phyloP scores from a whole-genome alignment of 768 basidiomycete genomes.

The Podaxis sp. region DNA sequence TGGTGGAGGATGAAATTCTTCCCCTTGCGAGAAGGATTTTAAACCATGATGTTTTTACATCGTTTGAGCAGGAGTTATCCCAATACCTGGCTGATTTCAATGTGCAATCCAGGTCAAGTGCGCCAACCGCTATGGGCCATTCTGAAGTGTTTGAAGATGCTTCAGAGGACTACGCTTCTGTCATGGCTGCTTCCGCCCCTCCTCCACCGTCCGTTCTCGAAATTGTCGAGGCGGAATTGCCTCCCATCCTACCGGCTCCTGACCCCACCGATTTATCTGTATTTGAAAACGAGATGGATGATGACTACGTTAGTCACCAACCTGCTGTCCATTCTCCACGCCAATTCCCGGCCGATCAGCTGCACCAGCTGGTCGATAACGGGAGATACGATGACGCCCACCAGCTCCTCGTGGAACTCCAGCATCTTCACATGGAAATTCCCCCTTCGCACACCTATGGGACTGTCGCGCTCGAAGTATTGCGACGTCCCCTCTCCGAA shows the following conservation, averaged over 20 bases:
- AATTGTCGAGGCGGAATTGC: conserved; percentile 29
- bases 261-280: conserved; percentile 23
- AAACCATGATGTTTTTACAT: conserved; percentile 13
- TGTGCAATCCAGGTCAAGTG: not conserved
- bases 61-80: conserved; percentile 19
- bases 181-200: conserved; percentile 17
- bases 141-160: conserved; percentile 31
- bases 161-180: conserved; percentile 28
- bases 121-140: not conserved
- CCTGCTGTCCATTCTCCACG: conserved; percentile 13
- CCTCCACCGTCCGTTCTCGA: conserved; percentile 23
- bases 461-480: conserved; percentile 26
- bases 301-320: conserved; percentile 23
- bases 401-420: conserved; percentile 31
- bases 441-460: conserved; percentile 29
- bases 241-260: conserved; percentile 29
- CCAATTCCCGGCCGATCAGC: conserved; percentile 15
- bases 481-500: conserved; percentile 15
- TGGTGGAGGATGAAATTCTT: conserved; percentile 25
- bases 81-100: not conserved
- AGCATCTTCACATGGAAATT: conserved; percentile 27
- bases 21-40: conserved; percentile 23
- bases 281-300: conserved; percentile 32
- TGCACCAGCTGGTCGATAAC: conserved; percentile 24
- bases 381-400: conserved; percentile 29